Conservation (phyloP, 768 basidiomycete genomes). For the Trametopsis cervina region DNA sequence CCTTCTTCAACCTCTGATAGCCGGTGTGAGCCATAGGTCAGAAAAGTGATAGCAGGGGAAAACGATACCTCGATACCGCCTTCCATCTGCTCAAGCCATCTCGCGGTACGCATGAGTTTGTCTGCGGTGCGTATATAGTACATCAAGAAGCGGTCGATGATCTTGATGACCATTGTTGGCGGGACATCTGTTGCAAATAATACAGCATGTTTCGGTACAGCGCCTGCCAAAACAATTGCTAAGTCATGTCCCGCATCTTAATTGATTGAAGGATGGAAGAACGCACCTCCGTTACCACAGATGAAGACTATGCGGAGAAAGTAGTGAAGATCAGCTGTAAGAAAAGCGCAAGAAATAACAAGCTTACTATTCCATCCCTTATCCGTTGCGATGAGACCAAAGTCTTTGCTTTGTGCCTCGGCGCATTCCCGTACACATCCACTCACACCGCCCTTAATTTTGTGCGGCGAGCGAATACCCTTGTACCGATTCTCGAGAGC, state of each 20-base stretch:
- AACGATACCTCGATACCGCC: conserved; percentile 50
- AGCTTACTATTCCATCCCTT: conserved; percentile 68
- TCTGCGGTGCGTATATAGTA: conserved; percentile 73
- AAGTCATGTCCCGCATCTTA: too few species aligned
- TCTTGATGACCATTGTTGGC: conserved; percentile 49
- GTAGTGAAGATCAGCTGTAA: not conserved
- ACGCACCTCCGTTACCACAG: conserved; percentile 63
- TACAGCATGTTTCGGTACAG: conserved; percentile 46
- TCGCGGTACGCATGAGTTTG: conserved; percentile 60
- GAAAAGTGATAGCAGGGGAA: not conserved
- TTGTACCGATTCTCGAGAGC: conserved; percentile 67
- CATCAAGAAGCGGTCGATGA: conserved; percentile 60
- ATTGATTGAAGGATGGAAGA: too few species aligned
- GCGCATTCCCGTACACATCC: conserved; percentile 75
- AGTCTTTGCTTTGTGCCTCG: conserved; percentile 70
- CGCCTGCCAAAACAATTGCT: too few species aligned
- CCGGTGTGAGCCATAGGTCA: too few species aligned
- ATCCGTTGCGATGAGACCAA: conserved; percentile 69
- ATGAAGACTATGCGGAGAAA: conserved; percentile 39
- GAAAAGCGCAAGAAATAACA: conserved; percentile 5
- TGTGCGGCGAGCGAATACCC: conserved; percentile 64
- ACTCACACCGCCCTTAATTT: conserved; percentile 70
- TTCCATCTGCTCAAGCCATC: conserved; percentile 68
- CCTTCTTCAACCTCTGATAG: conserved; percentile 48
- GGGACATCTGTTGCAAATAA: conserved; percentile 65